Conservation (phyloP, 106 monocot species). For the Allium sativum region DNA sequence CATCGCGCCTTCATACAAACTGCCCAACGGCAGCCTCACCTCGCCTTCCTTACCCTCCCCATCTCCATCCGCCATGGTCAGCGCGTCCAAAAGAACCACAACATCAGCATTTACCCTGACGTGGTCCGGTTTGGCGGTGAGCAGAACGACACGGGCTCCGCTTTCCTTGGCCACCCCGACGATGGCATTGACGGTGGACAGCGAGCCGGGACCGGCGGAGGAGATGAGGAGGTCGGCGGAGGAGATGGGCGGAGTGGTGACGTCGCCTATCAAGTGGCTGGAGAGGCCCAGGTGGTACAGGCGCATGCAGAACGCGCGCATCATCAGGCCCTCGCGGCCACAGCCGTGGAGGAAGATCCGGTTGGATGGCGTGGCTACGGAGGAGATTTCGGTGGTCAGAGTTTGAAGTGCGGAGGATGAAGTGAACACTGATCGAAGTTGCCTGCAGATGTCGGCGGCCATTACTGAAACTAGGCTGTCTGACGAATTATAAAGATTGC, state of each 20-base stretch:
- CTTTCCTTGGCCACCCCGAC: slow-evolving; percentile 41
- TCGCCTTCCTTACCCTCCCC: not conserved
- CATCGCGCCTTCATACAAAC: slow-evolving; percentile 89
- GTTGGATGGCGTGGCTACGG: slow-evolving; percentile 7
- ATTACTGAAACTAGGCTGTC: not conserved
- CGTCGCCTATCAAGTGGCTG: slow-evolving; percentile 68
- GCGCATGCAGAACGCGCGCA: slow-evolving; percentile 85
- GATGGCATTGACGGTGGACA: slow-evolving; percentile 89
- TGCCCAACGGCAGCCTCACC: slow-evolving; percentile 72
- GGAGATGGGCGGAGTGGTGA: slow-evolving; percentile 72
- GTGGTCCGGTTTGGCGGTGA: slow-evolving; percentile 57
- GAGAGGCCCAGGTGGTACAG: slow-evolving; percentile 90
- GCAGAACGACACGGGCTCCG: slow-evolving; percentile 51
- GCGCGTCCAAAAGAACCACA: slow-evolving; percentile 56
- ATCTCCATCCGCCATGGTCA: slow-evolving; percentile 73
- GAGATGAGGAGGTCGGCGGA: slow-evolving; percentile 74
- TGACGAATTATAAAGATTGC: too few relatives aligned
- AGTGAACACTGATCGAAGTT: slow-evolving; percentile 72
- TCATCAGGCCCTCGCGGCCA: slow-evolving; percentile 87
- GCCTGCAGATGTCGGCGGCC: slow-evolving; percentile 63
- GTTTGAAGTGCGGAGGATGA: slow-evolving; percentile 18
- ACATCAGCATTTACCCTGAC: slow-evolving; percentile 40
- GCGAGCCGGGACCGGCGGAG: slow-evolving; percentile 80
- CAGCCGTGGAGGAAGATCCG: slow-evolving; percentile 73
- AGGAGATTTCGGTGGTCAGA: slow-evolving; percentile 42